Conservation (phyloP, 129 eudicot species). For the Centrapalus pauciflorus region DNA sequence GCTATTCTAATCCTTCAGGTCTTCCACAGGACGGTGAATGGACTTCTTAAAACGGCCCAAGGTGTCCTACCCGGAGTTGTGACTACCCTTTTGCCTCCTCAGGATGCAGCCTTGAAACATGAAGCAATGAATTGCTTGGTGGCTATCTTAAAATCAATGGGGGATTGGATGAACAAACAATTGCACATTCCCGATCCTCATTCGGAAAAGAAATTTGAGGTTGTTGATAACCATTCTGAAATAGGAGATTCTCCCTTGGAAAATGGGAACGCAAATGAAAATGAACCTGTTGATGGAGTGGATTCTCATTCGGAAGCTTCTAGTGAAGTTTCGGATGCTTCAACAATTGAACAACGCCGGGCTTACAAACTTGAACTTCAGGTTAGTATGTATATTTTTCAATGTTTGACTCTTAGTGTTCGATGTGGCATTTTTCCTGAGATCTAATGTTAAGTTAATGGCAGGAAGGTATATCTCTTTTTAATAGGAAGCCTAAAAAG, state of each 20-base stretch:
- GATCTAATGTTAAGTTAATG: slow-evolving; percentile 40
- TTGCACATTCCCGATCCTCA: slow-evolving; percentile 86
- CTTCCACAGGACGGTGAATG: slow-evolving; percentile 79
- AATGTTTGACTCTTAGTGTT: slow-evolving; percentile 16
- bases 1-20: background rate
- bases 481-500: slow-evolving; percentile 88
- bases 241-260: slow-evolving; percentile 34
- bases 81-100: slow-evolving; percentile 91
- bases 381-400: slow-evolving; percentile 41
- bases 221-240: slow-evolving; percentile 57
- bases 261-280: slow-evolving; percentile 52
- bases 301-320: slow-evolving; percentile 82
- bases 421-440: slow-evolving; percentile 17
- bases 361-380: slow-evolving; percentile 99
- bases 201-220: slow-evolving; percentile 51
- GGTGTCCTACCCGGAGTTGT: slow-evolving; percentile 88
- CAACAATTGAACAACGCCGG: slow-evolving; percentile 88
- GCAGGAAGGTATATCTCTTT: slow-evolving; percentile 99
- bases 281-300: slow-evolving; percentile 64
- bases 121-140: slow-evolving; percentile 97
- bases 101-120: slow-evolving; percentile 76
- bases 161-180: slow-evolving; percentile 98
- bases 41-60: slow-evolving; percentile 98
- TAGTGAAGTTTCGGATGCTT: slow-evolving; percentile 82
- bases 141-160: slow-evolving; percentile 89